Evolutionary conservation across 139 green algal genomes (phyloP).

Genomic region (Asterochloris erici): DNA sequence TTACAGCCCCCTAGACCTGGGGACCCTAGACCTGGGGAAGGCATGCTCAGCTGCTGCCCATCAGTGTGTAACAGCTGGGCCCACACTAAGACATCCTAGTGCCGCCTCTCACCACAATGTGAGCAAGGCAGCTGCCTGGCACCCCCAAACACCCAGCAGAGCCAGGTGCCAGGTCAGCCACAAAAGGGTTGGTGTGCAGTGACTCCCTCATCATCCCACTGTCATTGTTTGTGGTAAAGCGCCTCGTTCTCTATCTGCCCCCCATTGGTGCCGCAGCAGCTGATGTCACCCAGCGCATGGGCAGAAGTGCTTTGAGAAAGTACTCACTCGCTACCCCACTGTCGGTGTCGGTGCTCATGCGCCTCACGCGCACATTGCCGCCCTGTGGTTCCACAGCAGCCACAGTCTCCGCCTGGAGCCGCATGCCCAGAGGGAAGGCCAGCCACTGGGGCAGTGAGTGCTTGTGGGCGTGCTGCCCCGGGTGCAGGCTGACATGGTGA

Average conservation of each 20-base stretch:
- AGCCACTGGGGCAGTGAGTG: conserved; percentile 21
- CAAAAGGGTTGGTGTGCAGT: too few species aligned
- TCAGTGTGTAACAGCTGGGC: too few species aligned
- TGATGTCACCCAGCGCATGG: neutral
- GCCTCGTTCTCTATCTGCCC: neutral
- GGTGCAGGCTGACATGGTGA: conserved; percentile 19
- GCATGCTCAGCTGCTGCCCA: too few species aligned
- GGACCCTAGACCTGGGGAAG: too few species aligned
- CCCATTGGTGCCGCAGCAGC: neutral
- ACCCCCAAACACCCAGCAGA: too few species aligned
- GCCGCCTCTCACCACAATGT: too few species aligned
- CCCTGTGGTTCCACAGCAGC: neutral
- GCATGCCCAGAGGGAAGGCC: conserved; percentile 8
- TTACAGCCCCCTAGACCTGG: too few species aligned
- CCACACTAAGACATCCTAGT: too few species aligned
- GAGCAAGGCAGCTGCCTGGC: too few species aligned
- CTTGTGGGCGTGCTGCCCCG: conserved; percentile 3
- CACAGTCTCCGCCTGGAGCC: too few species aligned
- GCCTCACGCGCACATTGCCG: neutral
- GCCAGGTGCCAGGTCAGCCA: too few species aligned
- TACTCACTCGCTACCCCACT: neutral
- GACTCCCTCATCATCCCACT: too few species aligned
- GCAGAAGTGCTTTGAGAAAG: neutral
- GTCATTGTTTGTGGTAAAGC: neutral
- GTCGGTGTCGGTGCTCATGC: neutral